Conservation (phyloP, 139 green algal species). For the Deuterostichococcus epilithicus region DNA sequence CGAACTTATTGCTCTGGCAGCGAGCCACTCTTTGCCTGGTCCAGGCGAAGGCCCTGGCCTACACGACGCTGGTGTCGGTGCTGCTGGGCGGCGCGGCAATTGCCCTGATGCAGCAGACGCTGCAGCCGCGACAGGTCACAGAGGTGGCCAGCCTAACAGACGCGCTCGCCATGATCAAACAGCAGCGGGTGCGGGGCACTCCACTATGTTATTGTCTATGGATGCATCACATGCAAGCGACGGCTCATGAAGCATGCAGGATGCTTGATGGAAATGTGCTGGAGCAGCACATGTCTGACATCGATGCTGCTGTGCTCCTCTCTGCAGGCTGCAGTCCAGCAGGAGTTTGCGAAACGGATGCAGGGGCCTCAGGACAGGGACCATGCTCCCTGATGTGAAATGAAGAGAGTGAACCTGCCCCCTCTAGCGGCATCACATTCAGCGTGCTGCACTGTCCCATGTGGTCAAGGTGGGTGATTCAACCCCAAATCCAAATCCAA, state of each 20-base stretch:
- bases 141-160: slow-evolving; percentile 19
- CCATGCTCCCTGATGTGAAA: background rate
- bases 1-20: too few species aligned
- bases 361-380: background rate
- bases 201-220: background rate
- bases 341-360: slow-evolving; percentile 1
- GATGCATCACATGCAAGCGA: too few species aligned
- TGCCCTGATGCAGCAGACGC: slow-evolving; percentile 7
- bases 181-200: slow-evolving; percentile 24
- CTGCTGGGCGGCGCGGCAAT: slow-evolving; percentile 2
- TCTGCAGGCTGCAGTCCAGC: slow-evolving; percentile 1
- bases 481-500: too few species aligned
- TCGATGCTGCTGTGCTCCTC: background rate
- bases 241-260: too few species aligned
- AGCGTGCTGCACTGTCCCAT: too few species aligned
- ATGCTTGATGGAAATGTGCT: too few species aligned
- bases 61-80: slow-evolving; percentile 7
- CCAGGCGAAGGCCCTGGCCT: slow-evolving; percentile 25
- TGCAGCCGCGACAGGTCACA: slow-evolving; percentile 11
- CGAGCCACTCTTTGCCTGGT: too few species aligned
- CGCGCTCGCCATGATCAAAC: slow-evolving; percentile 22
- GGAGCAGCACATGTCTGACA: too few species aligned
- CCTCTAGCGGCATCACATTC: too few species aligned
- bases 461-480: too few species aligned
- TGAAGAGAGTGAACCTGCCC: too few species aligned